Evolutionary conservation across 495 filamentous ascomycete species (phyloP).

Genomic region (Talaromyces stipitatus): DNA sequence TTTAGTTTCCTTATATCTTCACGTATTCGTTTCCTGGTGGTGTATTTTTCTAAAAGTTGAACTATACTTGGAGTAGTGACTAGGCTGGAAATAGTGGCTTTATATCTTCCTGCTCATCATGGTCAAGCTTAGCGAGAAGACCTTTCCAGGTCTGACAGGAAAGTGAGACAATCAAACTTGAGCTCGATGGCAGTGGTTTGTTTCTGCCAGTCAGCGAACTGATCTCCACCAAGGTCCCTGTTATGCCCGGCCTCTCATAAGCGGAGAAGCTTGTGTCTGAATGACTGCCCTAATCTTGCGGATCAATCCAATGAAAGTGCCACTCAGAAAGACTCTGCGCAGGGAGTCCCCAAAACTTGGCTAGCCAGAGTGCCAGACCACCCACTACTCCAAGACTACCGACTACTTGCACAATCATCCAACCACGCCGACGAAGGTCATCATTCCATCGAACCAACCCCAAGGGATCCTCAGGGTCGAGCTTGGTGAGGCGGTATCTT

Average conservation of each 20-base stretch:
- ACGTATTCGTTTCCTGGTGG: not conserved
- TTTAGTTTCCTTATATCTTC: not conserved
- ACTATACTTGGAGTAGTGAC: not conserved
- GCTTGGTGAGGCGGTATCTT: slow-evolving; percentile 25
- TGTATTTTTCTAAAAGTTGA: not conserved
- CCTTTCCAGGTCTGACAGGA: no score
- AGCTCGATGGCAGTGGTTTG: no score
- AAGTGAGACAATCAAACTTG: no score
- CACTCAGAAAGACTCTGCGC: slow-evolving; percentile 29
- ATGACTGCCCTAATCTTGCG: not conserved
- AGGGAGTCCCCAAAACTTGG: slow-evolving; percentile 37
- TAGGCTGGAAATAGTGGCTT: not conserved
- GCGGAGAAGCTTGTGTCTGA: no score
- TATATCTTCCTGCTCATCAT: not conserved
- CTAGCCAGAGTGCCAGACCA: slow-evolving; percentile 61
- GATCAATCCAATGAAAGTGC: slow-evolving; percentile 21
- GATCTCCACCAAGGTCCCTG: not conserved
- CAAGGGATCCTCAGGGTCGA: slow-evolving; percentile 61
- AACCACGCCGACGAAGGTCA: slow-evolving; percentile 57
- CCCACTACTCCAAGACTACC: slow-evolving; percentile 68
- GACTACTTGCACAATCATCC: slow-evolving; percentile 69
- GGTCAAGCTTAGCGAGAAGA: not conserved
- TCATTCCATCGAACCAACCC: slow-evolving; percentile 65
- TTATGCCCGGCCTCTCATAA: no score
- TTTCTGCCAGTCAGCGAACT: not conserved